Conservation (phyloP, 176 grass and related monocot genomes). For the Cymbopogon citratus region DNA sequence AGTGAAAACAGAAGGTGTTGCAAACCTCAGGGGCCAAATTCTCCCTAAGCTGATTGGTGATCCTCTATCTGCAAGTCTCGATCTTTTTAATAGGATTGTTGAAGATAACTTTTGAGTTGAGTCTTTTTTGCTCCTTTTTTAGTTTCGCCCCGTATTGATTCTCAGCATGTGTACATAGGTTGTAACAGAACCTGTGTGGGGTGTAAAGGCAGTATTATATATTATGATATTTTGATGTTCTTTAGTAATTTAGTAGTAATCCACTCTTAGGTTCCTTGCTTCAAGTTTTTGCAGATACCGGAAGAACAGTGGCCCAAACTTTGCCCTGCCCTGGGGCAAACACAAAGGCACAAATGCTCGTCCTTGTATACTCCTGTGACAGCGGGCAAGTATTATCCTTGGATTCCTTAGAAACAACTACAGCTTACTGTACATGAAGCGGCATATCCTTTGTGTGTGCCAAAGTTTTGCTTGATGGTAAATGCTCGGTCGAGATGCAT, state of each 20-base stretch:
- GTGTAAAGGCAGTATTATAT: background rate
- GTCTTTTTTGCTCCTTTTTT: background rate
- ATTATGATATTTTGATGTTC: background rate
- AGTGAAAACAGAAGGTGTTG: too few relatives aligned
- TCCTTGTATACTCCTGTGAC: background rate
- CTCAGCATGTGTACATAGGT: background rate
- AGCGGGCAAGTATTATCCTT: background rate
- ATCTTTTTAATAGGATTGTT: background rate
- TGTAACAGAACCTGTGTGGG: background rate
- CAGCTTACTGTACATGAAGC: background rate
- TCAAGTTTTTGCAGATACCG: background rate
- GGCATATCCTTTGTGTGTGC: background rate
- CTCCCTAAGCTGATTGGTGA: background rate
- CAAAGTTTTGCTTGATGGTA: too few relatives aligned
- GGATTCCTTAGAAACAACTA: background rate
- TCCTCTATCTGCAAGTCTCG: background rate
- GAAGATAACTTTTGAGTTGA: background rate
- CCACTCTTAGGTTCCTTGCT: background rate
- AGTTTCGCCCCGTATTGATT: background rate
- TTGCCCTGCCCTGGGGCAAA: constrained; percentile 18
- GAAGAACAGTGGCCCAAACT: constrained; percentile 19
- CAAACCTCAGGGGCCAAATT: background rate
- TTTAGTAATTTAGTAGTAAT: background rate
- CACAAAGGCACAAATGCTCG: constrained; percentile 26
- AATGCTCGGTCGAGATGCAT: background rate